These are phyloP conservation scores for Rhizopogon sp. DNA, from an alignment of 768 basidiomycete species.

Conservation along the genomic window DNA sequence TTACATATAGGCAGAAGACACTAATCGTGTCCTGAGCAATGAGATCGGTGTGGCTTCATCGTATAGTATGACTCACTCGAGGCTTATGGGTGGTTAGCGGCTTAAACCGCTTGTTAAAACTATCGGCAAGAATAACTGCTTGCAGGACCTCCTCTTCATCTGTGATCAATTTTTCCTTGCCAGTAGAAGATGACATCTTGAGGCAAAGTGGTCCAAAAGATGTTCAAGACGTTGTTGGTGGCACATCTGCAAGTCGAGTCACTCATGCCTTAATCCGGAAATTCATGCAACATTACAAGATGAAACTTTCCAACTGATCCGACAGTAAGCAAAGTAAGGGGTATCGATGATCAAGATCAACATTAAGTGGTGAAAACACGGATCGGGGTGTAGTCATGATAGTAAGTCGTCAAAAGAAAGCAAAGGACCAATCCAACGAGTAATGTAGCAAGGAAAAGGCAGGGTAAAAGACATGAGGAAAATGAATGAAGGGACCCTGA, in stretches of 20 bases:
- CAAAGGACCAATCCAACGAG: constrained; percentile 55
- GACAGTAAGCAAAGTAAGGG: constrained; percentile 26
- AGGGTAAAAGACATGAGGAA: constrained; percentile 26
- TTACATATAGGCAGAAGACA: constrained; percentile 94
- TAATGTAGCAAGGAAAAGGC: constrained; percentile 33
- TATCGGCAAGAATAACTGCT: constrained; percentile 94
- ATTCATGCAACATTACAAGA: constrained; percentile 22
- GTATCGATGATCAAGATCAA: constrained; percentile 60
- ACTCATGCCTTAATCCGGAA: constrained; percentile 7
- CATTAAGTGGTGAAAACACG: constrained; percentile 60
- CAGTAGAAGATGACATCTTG: constrained; percentile 50
- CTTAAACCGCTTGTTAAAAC: constrained; percentile 89
- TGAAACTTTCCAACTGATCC: constrained; percentile 25
- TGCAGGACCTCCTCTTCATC: constrained; percentile 87
- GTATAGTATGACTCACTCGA: constrained; percentile 49
- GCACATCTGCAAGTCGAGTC: constrained; percentile 14
- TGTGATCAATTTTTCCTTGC: constrained; percentile 60
- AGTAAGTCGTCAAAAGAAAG: constrained; percentile 48
- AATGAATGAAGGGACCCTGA: constrained; percentile 24
- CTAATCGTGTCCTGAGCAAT: constrained; percentile 33
- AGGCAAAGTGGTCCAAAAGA: constrained; percentile 4
- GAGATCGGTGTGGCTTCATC: constrained; percentile 12
- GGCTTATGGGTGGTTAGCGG: constrained; percentile 88
- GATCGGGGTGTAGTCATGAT: constrained; percentile 57
- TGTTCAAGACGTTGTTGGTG: constrained; percentile 1